Base-by-base conservation (phyloP, 2,329 filamentous ascomycete genomes). In the Exophiala calicioides region DNA sequence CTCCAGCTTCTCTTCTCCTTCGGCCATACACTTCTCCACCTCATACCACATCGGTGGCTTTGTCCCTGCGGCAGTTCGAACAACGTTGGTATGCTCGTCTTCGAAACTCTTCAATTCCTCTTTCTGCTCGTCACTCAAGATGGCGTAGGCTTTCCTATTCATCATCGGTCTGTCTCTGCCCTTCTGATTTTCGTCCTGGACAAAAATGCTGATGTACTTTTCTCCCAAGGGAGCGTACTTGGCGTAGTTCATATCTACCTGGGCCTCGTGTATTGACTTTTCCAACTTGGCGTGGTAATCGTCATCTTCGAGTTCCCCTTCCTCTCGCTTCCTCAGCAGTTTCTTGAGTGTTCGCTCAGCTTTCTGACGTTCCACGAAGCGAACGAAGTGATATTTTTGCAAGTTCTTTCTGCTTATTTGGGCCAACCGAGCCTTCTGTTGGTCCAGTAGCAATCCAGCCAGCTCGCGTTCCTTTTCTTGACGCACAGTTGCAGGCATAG, bases 221-320 rank as follows among this genome's bases (percentile, higher is more conserved):
- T 77, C 71, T 44, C 75, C 73, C 16, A 84, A 69, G 10, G 81
- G 81, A 53, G 76, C 81, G 61, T 81, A 83, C 29, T 79, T 71
- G 5, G 81, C 76, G 61, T 85, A 85, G 59, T 81, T 81, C 53
- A 83, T 62, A 59, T 83, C 80, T 16, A 82, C 74, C 42, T 78
- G 73, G 5, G 74, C 72, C 21, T 63, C 63, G 55, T 78, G 73
- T 37, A 69, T 60, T 32, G 46, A 40, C n/a, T 37, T 50, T 29
- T 47, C 56, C 35, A 68, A 59, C 36, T 56, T 37, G 8, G 26
- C 49, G 36, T 41, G 52, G 30, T 57, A 30, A 37, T 53, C 41
- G 52, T 65, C 44, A 57, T 56, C 39, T 58, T 61, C 20, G 26
- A 23, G 27, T 3, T 31, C 21, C n/a, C 19, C 13, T 12, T 41